Evolutionary conservation across 148 eudicot genomes (phyloP).

Genomic region (Amaranthus cruentus): DNA sequence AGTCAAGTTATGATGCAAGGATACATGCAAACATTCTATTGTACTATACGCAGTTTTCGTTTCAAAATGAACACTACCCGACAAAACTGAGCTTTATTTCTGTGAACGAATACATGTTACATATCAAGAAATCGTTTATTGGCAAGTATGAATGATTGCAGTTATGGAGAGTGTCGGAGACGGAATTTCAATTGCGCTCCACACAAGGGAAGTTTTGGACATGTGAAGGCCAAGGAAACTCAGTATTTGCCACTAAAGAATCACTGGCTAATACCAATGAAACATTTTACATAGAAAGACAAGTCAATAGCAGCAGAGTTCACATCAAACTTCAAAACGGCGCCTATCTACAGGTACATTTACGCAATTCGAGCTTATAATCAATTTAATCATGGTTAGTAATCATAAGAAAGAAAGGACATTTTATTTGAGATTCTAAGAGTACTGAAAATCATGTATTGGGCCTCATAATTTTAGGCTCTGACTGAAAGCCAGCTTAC

Average conservation of each 20-base stretch:
- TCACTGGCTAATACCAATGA: slow-evolving; percentile 35
- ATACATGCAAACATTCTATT: too few relatives aligned
- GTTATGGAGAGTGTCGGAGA: slow-evolving; percentile 72
- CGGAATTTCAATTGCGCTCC: slow-evolving; percentile 57
- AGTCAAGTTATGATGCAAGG: too few relatives aligned
- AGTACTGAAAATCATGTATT: slow-evolving; percentile 16
- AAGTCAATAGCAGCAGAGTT: slow-evolving; percentile 36
- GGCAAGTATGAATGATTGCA: slow-evolving; percentile 20
- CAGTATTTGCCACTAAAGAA: slow-evolving; percentile 47
- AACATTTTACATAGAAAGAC: slow-evolving; percentile 60
- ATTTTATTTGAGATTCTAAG: not conserved
- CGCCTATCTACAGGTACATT: slow-evolving; percentile 57
- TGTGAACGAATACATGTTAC: too few relatives aligned
- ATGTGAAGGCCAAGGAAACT: slow-evolving; percentile 39
- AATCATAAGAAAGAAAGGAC: not conserved
- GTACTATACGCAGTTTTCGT: too few relatives aligned
- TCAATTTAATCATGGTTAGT: not conserved
- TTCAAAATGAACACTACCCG: too few relatives aligned
- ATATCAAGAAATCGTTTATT: too few relatives aligned
- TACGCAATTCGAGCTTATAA: not conserved
- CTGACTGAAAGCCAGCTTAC: slow-evolving; percentile 49
- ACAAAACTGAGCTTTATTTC: too few relatives aligned
- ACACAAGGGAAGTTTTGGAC: slow-evolving; percentile 56
- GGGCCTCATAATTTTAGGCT: slow-evolving; percentile 42
- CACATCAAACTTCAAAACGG: slow-evolving; percentile 53